Conservation (phyloP, 441 rosid genomes). For the Daphne laureola region DNA sequence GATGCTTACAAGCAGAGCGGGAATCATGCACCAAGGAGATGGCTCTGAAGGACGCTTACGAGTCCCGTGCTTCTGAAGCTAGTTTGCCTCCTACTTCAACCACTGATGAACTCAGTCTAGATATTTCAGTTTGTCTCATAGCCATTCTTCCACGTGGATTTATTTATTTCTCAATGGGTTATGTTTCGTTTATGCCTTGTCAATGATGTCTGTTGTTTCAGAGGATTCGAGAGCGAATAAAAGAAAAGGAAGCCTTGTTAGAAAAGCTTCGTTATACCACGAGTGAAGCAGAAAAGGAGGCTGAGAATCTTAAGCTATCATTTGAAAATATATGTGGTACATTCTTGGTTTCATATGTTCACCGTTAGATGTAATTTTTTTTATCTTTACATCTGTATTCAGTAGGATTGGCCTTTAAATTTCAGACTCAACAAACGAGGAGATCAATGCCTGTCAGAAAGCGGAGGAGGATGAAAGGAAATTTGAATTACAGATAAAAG, state of each 20-base stretch:
- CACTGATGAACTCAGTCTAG: constrained; percentile 76
- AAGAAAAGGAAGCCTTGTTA: constrained; percentile 39
- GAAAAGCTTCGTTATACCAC: constrained; percentile 38
- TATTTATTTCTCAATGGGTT: constrained; percentile 6
- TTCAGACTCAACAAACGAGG: constrained; percentile 74
- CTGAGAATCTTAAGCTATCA: constrained; percentile 42
- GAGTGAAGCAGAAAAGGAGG: constrained; percentile 57
- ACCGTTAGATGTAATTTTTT: constrained; percentile 3
- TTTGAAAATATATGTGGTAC: constrained; percentile 74
- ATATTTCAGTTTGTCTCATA: constrained; percentile 66
- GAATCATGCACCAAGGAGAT: constrained; percentile 40
- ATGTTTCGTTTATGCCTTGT: constrained; percentile 7
- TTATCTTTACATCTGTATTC: constrained; percentile 10
- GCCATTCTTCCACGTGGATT: constrained; percentile 11
- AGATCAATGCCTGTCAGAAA: constrained; percentile 61
- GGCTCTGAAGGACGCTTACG: constrained; percentile 55
- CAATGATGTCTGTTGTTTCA: constrained; percentile 17
- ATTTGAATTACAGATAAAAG: constrained; percentile 54
- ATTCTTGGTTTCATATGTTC: constrained; percentile 6
- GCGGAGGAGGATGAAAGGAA: constrained; percentile 74
- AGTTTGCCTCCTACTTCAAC: constrained; percentile 39
- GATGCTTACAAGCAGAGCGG: constrained; percentile 41
- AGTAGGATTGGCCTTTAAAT: constrained; percentile 1
- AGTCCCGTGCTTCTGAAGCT: constrained; percentile 40
- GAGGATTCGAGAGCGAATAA: constrained; percentile 50